Base-by-base conservation (phyloP, 176 grass and related monocot genomes). In the Aegilops bicornis region DNA sequence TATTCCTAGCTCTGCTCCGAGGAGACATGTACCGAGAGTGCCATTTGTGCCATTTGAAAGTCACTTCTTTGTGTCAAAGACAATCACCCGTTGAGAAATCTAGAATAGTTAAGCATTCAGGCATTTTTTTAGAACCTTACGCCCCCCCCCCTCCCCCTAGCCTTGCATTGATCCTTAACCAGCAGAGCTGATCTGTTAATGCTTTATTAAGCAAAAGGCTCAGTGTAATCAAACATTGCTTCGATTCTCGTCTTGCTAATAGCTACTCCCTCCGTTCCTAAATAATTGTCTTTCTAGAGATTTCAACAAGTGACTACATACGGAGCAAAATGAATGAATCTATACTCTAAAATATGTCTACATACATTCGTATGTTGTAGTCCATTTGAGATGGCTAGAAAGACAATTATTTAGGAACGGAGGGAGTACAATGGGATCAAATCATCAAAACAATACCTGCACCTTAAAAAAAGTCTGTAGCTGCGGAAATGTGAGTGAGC, bases 221-320 rank as follows among this genome's bases (percentile, higher is more conserved):
- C 27, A 48, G 19, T 64, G 24, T 32, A 7, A 17, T 36, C 20
- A 59, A 43, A 2, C 74, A 61, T 20, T 31, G 24, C 4, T 56
- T 79, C 14, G 0, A 23, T 32, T 86, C 25, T 82, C 40, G 16
- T 76, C 59, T 76, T 82, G 16, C 79, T 69, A 82, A 14, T 66
- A 67, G 35, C 25, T 73, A n/a, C n/a, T n/a, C n/a, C n/a, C n/a
- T n/a, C n/a, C n/a, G n/a, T n/a, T n/a, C n/a, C n/a, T n/a, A n/a
- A n/a, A n/a, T n/a, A n/a, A n/a, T n/a, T n/a, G n/a, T n/a, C n/a
- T n/a, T n/a, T n/a, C n/a, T n/a, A n/a, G n/a, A n/a, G n/a, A n/a
- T n/a, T n/a, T n/a, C n/a, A n/a, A n/a, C n/a, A n/a, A n/a, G n/a
- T n/a, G n/a, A n/a, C n/a, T n/a, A n/a, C n/a, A n/a, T n/a, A n/a